A percentile compares a stretch with the other conserved stretches of the same genome.
Conservation (phyloP, 352 stramenopile genomes). For the Globisporangium rhizosaccharum region DNA sequence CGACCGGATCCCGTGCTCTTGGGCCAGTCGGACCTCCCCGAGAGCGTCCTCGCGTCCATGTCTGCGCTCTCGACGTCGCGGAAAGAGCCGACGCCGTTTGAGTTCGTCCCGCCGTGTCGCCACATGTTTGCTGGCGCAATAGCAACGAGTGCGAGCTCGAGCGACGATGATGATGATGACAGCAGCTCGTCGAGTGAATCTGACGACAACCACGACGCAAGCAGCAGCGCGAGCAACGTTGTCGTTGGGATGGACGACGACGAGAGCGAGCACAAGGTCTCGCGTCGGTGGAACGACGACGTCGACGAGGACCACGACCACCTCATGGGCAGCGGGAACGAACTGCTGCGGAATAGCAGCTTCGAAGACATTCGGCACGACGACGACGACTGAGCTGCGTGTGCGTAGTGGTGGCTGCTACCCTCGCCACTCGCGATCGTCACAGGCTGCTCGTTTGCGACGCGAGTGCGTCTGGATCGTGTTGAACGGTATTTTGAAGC, state of each 20-base stretch:
- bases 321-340: slow-evolving; percentile 70
- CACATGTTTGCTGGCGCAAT: slow-evolving; percentile 75
- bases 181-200: slow-evolving; percentile 51
- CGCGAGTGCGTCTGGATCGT: neutral
- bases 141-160: slow-evolving; percentile 53
- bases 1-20: slow-evolving; percentile 62
- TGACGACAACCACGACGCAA: slow-evolving; percentile 22
- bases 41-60: slow-evolving; percentile 19
- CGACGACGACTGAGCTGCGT: slow-evolving; percentile 11
- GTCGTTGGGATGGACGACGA: slow-evolving; percentile 34
- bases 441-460: too few relatives aligned
- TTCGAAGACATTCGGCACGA: slow-evolving; percentile 40
- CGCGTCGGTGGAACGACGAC: slow-evolving; percentile 29
- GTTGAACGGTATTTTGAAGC: neutral
- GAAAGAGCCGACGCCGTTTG: slow-evolving; percentile 38
- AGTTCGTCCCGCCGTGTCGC: slow-evolving; percentile 63
- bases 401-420: too few relatives aligned
- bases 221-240: slow-evolving; percentile 4
- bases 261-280: slow-evolving; percentile 19
- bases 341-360: slow-evolving; percentile 52
- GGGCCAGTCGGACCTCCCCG: slow-evolving; percentile 49
- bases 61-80: slow-evolving; percentile 11
- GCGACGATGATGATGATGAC: slow-evolving; percentile 46
- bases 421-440: neutral
- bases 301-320: slow-evolving; percentile 58